Percentiles rank a stretch among this genome's conserved stretches.
phyloP scores from a whole-genome alignment of 208 protist species.

The Tritrichomonas musculus region DNA sequence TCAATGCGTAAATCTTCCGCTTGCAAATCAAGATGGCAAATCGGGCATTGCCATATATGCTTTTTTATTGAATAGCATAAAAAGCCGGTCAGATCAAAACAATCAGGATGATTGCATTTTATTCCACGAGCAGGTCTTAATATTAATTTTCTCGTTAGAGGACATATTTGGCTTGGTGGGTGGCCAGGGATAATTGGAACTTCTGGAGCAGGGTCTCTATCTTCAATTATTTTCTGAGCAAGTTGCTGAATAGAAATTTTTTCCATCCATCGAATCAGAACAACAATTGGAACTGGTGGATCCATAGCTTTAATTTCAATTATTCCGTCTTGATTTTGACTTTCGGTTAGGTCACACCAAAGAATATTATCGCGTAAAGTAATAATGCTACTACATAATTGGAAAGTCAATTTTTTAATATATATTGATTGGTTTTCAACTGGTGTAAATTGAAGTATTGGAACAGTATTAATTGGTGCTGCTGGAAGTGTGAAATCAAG shows the following conservation, averaged over 20 bases:
- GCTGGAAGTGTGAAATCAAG: neutral
- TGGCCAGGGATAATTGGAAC: neutral
- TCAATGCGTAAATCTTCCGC: neutral
- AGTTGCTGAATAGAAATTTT: neutral
- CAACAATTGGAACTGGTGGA: neutral
- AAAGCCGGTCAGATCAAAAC: neutral
- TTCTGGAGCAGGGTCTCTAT: neutral
- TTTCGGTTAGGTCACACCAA: neutral
- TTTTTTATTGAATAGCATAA: neutral
- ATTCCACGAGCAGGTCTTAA: neutral
- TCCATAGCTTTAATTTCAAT: neutral
- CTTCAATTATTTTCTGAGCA: neutral
- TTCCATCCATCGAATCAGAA: neutral
- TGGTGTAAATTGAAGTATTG: neutral
- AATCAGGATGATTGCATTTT: neutral
- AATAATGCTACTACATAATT: neutral
- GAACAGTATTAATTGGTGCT: neutral
- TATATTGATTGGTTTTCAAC: too few species aligned
- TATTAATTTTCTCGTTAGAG: constrained; percentile 2
- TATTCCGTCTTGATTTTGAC: too few species aligned
- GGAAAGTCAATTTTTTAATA: neutral
- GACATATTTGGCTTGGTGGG: neutral
- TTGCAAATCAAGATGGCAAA: neutral
- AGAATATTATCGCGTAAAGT: neutral
- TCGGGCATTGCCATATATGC: neutral